Evolutionary conservation across 371 early-diverging fungal species (phyloP), one percentile per base, ranked within the genome.

Genomic region (Haplosporangium sp.): DNA sequence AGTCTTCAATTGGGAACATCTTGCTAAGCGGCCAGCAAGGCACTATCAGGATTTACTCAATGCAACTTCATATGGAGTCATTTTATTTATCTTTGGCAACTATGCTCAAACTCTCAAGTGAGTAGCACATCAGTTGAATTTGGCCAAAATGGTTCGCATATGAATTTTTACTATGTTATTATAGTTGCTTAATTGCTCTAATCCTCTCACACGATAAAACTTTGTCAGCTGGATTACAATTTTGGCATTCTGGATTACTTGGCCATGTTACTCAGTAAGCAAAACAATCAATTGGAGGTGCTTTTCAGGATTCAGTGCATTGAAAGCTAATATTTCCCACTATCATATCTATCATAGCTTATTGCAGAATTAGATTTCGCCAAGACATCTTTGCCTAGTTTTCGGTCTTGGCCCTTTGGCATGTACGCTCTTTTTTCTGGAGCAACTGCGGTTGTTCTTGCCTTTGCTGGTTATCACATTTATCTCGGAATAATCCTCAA

Each of bases 61-160:
- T 17, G 90, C 88, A 0, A 77, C 92, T 15, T 76, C 86, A 2
- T 93, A 92, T 73, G 85, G 88, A 5, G 84, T 88, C 27, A 83
- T 94, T n/a, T 74, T 95, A 6, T 95, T 95, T 84, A 89, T 92
- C n/a, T 88, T 94, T 86, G 95, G 95, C 37, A 93, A 93, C 82
- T 95, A 95, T 77, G 81, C 94, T 7, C 84, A 87, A 65, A 89
- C 94, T 4, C 88, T 89, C 70, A 88, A 88, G 88, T 89, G 83
- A 57, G 79, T 63, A 40, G 57, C 4, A 5, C 7, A 34, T 10
- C 35, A 57, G 7, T 50, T 50, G 45, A 45, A 45, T 10, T 10
- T 45, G 44, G 11, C 7, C 44, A 6, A 44, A 2, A 44, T 44
- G 1, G 27, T 27, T 27, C 27, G 27, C 27, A 27, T 27, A 27